phyloP scores from a whole-genome alignment of 1,139 yeast species.

The Taphrina betulina region DNA sequence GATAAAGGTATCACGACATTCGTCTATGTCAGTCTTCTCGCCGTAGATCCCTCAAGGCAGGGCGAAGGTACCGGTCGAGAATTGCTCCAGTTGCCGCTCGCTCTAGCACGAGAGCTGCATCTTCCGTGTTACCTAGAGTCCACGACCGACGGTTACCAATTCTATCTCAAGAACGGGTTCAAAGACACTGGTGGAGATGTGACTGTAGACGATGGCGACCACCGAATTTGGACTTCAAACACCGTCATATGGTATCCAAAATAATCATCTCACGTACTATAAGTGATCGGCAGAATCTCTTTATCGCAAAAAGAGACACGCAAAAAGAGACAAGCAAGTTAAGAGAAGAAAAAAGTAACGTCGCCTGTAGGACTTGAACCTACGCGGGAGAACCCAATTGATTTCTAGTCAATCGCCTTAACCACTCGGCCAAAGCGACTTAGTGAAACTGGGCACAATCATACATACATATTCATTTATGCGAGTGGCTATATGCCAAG shows the following conservation, averaged over 20 bases:
- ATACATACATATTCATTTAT: neutral
- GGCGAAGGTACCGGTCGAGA: slow-evolving; percentile 11
- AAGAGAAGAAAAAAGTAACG: slow-evolving; percentile 30
- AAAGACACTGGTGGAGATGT: neutral
- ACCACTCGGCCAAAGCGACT: slow-evolving; percentile 39
- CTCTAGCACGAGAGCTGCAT: neutral
- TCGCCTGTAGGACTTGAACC: slow-evolving; percentile 40
- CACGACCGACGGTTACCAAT: slow-evolving; percentile 12
- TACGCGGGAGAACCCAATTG: slow-evolving; percentile 40
- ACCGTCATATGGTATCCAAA: no score
- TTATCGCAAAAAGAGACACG: no score
- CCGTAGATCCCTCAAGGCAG: slow-evolving; percentile 10
- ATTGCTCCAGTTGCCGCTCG: slow-evolving; percentile 1
- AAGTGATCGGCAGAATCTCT: no score
- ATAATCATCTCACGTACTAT: no score
- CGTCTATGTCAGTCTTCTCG: neutral
- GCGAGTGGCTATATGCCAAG: neutral
- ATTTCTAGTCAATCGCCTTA: slow-evolving; percentile 40
- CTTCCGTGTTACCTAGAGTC: slow-evolving; percentile 23
- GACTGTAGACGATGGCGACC: neutral
- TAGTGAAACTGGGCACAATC: neutral
- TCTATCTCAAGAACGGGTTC: slow-evolving; percentile 22
- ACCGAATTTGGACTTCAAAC: no score
- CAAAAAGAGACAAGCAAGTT: neutral
- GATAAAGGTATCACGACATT: neutral